A percentile compares a stretch with the other conserved stretches of the same genome.
Evolutionary conservation across 257 asterid genomes (phyloP).

Genomic region (Nicotiana benthamiana): DNA sequence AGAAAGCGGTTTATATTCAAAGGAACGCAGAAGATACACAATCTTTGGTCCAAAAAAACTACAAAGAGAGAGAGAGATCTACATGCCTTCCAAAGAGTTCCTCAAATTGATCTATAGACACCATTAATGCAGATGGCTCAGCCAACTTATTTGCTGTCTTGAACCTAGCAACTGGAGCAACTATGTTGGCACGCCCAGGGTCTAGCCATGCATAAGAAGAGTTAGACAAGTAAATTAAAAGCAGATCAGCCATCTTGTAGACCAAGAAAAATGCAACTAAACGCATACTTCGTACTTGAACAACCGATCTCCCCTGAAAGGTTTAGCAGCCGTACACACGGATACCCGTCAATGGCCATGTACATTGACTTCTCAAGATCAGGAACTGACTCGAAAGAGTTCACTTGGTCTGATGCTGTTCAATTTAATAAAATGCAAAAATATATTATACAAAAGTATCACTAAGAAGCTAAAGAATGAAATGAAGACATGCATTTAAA

Average conservation of each 20-base stretch:
- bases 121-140: conserved; percentile 55
- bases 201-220: conserved; percentile 36
- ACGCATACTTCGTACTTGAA: conserved; percentile 57
- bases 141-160: conserved; percentile 39
- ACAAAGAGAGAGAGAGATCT: conserved; percentile 3
- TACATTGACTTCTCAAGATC: conserved; percentile 96
- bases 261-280: conserved; percentile 9
- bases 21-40: not conserved
- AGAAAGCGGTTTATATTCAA: not conserved
- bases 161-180: conserved; percentile 70
- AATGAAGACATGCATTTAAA: not conserved
- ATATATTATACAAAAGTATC: conserved; percentile 3
- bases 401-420: conserved; percentile 49
- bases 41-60: not conserved
- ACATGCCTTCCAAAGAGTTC: conserved; percentile 67
- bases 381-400: conserved; percentile 79
- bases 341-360: conserved; percentile 68
- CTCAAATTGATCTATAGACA: conserved; percentile 67
- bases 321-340: conserved; percentile 93
- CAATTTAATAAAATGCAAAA: conserved; percentile 9
- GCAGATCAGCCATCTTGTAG: not conserved
- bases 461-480: conserved; percentile 2
- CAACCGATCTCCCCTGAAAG: conserved; percentile 97
- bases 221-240: conserved; percentile 14
- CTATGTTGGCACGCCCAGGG: conserved; percentile 80